A percentile compares a stretch with the other conserved stretches of the same genome.
These are phyloP conservation scores for Penstemon eatonii DNA, from an alignment of 257 asterid genomes.

Conservation along the genomic window DNA sequence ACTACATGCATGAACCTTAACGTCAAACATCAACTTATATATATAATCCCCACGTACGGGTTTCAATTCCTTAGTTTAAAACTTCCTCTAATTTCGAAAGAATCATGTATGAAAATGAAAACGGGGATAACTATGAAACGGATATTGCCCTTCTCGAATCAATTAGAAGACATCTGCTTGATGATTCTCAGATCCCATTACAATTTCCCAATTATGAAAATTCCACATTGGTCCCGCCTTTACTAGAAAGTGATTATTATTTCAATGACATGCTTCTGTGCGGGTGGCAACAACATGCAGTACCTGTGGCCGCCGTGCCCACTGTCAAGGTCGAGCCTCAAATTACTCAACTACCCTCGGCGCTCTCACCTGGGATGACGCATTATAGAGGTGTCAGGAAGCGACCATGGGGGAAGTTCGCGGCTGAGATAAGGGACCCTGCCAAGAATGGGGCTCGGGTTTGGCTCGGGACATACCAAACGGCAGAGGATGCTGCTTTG, in stretches of 20 bases:
- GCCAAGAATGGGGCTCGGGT: slow-evolving; percentile 39
- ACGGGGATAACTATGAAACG: slow-evolving; percentile 8
- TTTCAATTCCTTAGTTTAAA: not conserved
- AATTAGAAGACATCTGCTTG: slow-evolving; percentile 33
- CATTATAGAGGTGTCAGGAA: slow-evolving; percentile 41
- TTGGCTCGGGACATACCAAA: slow-evolving; percentile 48
- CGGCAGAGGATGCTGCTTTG: slow-evolving; percentile 45
- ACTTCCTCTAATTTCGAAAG: not conserved
- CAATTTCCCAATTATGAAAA: slow-evolving; percentile 6
- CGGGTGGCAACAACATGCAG: slow-evolving; percentile 8
- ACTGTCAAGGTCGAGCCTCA: slow-evolving; percentile 25
- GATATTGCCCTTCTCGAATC: slow-evolving; percentile 39
- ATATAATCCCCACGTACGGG: slow-evolving; percentile 6
- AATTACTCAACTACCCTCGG: not conserved
- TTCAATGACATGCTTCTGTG: slow-evolving; percentile 6
- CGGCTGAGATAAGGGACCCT: slow-evolving; percentile 44
- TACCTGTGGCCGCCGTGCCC: slow-evolving; percentile 5
- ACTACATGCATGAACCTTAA: slow-evolving; percentile 28
- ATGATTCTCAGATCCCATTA: slow-evolving; percentile 34
- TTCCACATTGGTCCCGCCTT: not conserved
- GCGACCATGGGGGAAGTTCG: slow-evolving; percentile 51
- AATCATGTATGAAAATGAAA: slow-evolving; percentile 15
- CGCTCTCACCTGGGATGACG: slow-evolving; percentile 21
- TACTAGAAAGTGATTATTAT: not conserved
- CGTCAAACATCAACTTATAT: not conserved